phyloP scores from a whole-genome alignment of 2,329 filamentous ascomycete genomes.

The Exophiala xenobiotica region DNA sequence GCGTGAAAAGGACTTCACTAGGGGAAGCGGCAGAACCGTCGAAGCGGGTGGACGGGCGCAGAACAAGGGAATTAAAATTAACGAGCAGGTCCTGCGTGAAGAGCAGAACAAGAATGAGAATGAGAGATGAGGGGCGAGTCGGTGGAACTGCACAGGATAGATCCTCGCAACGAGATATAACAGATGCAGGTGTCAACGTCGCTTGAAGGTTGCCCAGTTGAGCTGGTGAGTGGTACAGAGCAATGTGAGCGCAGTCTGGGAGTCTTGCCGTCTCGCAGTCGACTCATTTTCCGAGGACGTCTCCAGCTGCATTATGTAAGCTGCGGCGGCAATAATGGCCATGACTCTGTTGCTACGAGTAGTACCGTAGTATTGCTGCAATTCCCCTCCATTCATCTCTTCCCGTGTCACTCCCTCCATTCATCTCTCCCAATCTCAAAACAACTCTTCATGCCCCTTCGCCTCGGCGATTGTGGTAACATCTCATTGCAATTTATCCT shows the following conservation, averaged over 20 bases:
- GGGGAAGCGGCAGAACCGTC: not conserved
- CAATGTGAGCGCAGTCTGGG: too few species aligned
- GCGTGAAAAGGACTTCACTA: too few species aligned
- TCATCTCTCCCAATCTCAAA: not conserved
- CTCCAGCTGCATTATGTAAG: too few species aligned
- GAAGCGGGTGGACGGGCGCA: not conserved
- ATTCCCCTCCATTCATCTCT: conserved; percentile 7
- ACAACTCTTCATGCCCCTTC: conserved; percentile 14
- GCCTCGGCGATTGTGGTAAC: conserved; percentile 24
- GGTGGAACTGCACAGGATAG: too few species aligned
- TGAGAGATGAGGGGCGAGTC: not conserved
- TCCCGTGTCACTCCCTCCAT: conserved; percentile 10
- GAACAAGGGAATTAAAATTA: conserved; percentile 1
- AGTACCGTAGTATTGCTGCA: too few species aligned
- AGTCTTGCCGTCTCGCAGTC: too few species aligned
- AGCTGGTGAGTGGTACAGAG: too few species aligned
- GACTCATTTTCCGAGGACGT: too few species aligned
- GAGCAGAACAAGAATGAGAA: not conserved
- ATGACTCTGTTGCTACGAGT: too few species aligned
- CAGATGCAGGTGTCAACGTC: too few species aligned
- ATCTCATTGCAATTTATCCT: not conserved
- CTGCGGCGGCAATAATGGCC: too few species aligned
- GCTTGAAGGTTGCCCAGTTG: too few species aligned
- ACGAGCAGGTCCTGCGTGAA: not conserved
- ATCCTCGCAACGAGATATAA: not conserved